Base-by-base conservation (phyloP, 192 early-diverging fungal species). In the Nowakowskiella sp. region DNA sequence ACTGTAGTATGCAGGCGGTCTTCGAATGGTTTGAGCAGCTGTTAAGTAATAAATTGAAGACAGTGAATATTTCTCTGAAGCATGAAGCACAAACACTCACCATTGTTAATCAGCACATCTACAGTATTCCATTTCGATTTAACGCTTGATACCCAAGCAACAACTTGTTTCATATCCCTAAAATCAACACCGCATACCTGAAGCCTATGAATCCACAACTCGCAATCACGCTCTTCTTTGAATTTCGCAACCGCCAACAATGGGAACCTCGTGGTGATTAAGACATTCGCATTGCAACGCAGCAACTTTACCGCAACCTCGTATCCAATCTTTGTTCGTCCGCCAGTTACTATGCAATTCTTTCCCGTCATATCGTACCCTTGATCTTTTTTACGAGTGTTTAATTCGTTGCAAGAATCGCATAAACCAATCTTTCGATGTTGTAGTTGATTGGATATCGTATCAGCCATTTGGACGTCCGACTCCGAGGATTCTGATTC, bases 221-320 rank as follows among this genome's bases (percentile, higher is more conserved):
- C 46, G 1, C 34, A 13, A 53, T 58, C 57, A 16, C n/a, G 6
- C 19, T 32, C n/a, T 7, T 0, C 1, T n/a, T n/a, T n/a, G n/a
- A n/a, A n/a, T n/a, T n/a, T n/a, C n/a, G n/a, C n/a, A n/a, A n/a
- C 36, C 36, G 36, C 36, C 4, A 64, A 31, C 13, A 65, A 44
- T 24, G 62, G 62, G 44, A 64, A 64, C 42, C 60, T 49, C 2
- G 61, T 64, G 6, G 62, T 64, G 6, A 65, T 42, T 49, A 65
- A 42, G 10, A 64, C 62, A 19, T 30, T 55, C 6, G 62, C 58
- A 6, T 61, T 61, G 29, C 44, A 44, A 19, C 61, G 23, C 24
- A 64, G 39, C 1, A 64, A 19, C 25, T 43, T 39, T n/a, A 64
- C 24, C n/a, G 62, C 61, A 64, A 42, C 48, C 13, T 23, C 48